These are phyloP conservation scores for Verticillium longisporum DNA, from an alignment of 2,329 filamentous ascomycete genomes.

Conservation along the genomic window DNA sequence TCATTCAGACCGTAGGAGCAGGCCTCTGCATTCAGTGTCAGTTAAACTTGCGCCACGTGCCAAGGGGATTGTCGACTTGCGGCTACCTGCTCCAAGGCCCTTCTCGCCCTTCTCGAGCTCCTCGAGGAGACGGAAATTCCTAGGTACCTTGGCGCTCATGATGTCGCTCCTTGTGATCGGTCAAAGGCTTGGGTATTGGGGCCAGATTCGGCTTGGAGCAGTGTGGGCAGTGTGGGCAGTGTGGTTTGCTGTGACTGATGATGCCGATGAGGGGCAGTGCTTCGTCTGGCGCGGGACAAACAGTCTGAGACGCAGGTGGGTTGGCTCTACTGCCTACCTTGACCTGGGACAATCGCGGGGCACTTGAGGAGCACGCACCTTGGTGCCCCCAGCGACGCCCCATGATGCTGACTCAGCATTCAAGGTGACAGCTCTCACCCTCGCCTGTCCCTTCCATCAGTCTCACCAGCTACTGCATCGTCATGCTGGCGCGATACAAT, in stretches of 20 bases:
- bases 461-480: background rate
- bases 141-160: constrained; percentile 61
- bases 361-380: background rate
- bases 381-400: too few relatives aligned
- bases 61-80: constrained; percentile 4
- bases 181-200: background rate
- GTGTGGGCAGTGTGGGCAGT: background rate
- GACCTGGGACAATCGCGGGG: background rate
- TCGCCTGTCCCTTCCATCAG: background rate
- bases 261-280: constrained; percentile 4
- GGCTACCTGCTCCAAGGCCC: constrained; percentile 78
- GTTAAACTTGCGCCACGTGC: background rate
- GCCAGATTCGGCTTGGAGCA: background rate
- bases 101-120: constrained; percentile 99
- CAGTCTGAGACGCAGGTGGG: background rate
- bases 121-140: constrained; percentile 93
- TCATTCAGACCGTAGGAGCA: constrained; percentile 96
- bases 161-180: constrained; percentile 3
- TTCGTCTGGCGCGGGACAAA: background rate
- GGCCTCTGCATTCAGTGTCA: constrained; percentile 56
- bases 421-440: background rate
- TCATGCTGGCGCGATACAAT: background rate
- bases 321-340: background rate
- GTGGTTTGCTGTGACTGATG: constrained; percentile 5
- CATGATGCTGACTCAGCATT: background rate